Percentiles rank a stretch among this genome's conserved stretches.
These are phyloP conservation scores for Centella asiatica DNA, from an alignment of 129 eudicot species.

Conservation along the genomic window DNA sequence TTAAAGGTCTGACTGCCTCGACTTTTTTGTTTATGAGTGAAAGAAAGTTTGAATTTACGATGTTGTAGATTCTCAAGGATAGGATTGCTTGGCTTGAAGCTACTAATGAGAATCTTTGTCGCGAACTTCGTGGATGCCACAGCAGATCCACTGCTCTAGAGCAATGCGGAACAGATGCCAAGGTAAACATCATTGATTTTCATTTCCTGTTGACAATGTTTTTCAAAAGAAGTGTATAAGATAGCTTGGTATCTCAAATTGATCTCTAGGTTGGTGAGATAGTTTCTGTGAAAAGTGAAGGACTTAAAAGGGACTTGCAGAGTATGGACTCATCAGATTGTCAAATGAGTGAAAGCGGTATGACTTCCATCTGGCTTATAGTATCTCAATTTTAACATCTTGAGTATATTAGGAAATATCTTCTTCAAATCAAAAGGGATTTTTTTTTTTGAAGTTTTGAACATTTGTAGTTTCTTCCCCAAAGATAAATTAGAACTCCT, in stretches of 20 bases:
- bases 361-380: conserved; percentile 15
- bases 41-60: conserved; percentile 15
- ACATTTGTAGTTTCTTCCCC: too few species aligned
- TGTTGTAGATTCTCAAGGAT: conserved; percentile 59
- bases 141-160: conserved; percentile 42
- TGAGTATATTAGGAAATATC: too few species aligned
- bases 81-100: conserved; percentile 93
- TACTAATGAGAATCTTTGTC: conserved; percentile 81
- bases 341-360: conserved; percentile 83
- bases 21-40: background rate
- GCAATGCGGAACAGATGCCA: conserved; percentile 41
- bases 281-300: conserved; percentile 57
- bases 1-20: background rate
- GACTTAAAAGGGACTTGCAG: conserved; percentile 71
- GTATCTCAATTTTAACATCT: background rate
- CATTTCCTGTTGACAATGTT: background rate
- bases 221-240: background rate
- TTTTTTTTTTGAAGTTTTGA: background rate
- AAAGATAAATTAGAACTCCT: conserved; percentile 1
- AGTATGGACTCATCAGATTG: conserved; percentile 81
- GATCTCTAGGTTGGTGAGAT: conserved; percentile 45
- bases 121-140: conserved; percentile 69
- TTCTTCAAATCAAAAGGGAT: background rate
- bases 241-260: background rate
- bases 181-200: conserved; percentile 34